Conservation (phyloP, 2,329 filamentous ascomycete genomes). For the Ustulina deusta region DNA sequence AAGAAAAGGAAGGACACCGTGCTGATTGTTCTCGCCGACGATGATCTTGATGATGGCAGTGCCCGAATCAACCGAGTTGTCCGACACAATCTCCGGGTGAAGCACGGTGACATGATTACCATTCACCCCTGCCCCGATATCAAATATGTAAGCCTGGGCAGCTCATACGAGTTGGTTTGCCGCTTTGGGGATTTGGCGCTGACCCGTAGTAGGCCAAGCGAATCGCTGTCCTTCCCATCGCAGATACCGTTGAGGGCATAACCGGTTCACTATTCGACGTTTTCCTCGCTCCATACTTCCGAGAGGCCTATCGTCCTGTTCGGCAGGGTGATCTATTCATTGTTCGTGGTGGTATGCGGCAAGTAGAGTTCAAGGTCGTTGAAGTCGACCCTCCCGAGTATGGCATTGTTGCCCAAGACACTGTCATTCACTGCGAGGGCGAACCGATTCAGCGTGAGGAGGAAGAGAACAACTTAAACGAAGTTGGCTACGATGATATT, state of each 20-base stretch:
- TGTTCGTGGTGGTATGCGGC: slow-evolving; percentile 96
- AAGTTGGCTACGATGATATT: slow-evolving; percentile 99
- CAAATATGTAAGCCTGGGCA: slow-evolving; percentile 87
- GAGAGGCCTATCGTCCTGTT: slow-evolving; percentile 97
- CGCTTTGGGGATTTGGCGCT: slow-evolving; percentile 2
- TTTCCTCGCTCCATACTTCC: slow-evolving; percentile 99
- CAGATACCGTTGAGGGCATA: slow-evolving; percentile 96
- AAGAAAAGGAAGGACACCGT: slow-evolving; percentile 99
- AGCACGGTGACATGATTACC: slow-evolving; percentile 97
- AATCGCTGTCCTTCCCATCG: slow-evolving; percentile 97
- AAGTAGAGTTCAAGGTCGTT: slow-evolving; percentile 99
- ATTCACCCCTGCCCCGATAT: slow-evolving; percentile 98
- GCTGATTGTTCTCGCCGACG: slow-evolving; percentile 95
- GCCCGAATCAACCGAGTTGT: slow-evolving; percentile 98
- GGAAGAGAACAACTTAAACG: slow-evolving; percentile 98
- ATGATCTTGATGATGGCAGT: slow-evolving; percentile 97
- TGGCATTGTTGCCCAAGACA: slow-evolving; percentile 98
- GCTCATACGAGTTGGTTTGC: slow-evolving; percentile 1
- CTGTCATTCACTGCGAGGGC: slow-evolving; percentile 98
- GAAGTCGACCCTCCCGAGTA: slow-evolving; percentile 99
- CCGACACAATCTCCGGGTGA: slow-evolving; percentile 96
- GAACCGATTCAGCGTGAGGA: slow-evolving; percentile 97
- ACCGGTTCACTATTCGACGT: slow-evolving; percentile 99
- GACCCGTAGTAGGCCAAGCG: slow-evolving; percentile 81
- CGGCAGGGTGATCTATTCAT: slow-evolving; percentile 98